A percentile compares a stretch with the other conserved stretches of the same genome.
These are phyloP conservation scores for Claviceps sp. DNA, from an alignment of 2,329 filamentous ascomycete species.

Conservation along the genomic window DNA sequence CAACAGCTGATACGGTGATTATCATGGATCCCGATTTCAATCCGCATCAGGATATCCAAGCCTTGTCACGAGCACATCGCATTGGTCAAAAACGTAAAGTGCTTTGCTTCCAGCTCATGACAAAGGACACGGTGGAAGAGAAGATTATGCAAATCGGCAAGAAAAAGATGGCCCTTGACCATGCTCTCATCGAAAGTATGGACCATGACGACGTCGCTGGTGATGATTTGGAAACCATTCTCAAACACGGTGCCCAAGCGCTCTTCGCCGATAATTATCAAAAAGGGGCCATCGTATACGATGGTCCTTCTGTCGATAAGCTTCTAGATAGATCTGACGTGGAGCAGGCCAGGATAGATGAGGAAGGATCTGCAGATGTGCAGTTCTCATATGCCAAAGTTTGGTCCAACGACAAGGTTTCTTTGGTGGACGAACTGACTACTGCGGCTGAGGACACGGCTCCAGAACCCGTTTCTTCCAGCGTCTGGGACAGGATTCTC, in stretches of 20 bases:
- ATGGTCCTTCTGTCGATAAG: constrained; percentile 69
- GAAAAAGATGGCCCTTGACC: constrained; percentile 91
- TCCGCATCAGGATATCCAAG: constrained; percentile 94
- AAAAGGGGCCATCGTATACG: constrained; percentile 66
- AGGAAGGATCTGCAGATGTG: constrained; percentile 54
- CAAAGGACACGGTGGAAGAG: constrained; percentile 77
- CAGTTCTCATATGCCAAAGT: constrained; percentile 85
- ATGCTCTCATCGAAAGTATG: constrained; percentile 87
- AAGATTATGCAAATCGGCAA: constrained; percentile 92
- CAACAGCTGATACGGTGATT: constrained; percentile 93
- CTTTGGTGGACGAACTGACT: constrained; percentile 50
- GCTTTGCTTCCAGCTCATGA: constrained; percentile 88
- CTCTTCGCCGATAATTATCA: constrained; percentile 66
- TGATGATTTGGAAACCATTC: constrained; percentile 72
- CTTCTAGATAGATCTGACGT: constrained; percentile 77
- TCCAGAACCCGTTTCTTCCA: constrained; percentile 43
- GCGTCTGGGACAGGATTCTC: constrained; percentile 84
- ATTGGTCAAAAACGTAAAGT: constrained; percentile 96
- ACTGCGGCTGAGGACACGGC: constrained; percentile 35
- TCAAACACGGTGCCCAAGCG: constrained; percentile 76
- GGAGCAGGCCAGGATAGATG: constrained; percentile 53
- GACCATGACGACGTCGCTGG: constrained; percentile 68
- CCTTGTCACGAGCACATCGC: constrained; percentile 82
- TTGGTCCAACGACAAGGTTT: constrained; percentile 72
- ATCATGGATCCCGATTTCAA: constrained; percentile 97